Evolutionary conservation across 805 yeast genomes (phyloP), one percentile per base, ranked within the genome.

Genomic region (Candida nitratophila): DNA sequence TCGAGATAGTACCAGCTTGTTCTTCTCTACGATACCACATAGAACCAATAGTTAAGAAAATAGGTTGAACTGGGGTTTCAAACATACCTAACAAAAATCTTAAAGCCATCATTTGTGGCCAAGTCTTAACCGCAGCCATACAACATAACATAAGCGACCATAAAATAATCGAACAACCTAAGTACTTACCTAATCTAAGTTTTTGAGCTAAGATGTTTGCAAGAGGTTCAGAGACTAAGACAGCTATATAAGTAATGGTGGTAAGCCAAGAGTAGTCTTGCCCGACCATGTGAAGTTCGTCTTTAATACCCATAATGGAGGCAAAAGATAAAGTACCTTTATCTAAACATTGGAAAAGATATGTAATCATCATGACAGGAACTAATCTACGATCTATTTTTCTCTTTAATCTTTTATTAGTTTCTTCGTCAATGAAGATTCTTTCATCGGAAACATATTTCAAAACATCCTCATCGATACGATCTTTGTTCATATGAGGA

Each of bases 161-260:
- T 12, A 65, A 29, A n/a, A 67, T 51, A 19, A 70, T 60, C 46
- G 69, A 55, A 14, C 49, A 49, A 3, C 66, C 51, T 37, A 75
- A 56, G 27, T 65, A 65, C 43, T 61, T 66, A 9, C 61, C 58
- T 37, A 66, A 56, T 3, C 72, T 70, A 21, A 59, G 53, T 37
- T 51, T 63, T 45, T 66, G 72, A 36, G 64, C 54, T 16, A 57
- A 24, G n/a, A 53, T 49, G 33, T 48, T 63, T 41, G 76, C 70
- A 17, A 39, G 15, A 41, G 73, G 61, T 50, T 77, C 81, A 52
- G 76, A 77, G 10, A 65, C 68, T 14, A 43, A 17, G 17, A 39
- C 36, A 2, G 86, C 89, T 30, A 82, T 54, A 51, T 78, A 79
- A 49, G 79, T 79, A 9, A 77, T 70, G 2, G 81, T 68, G 17